A percentile compares a stretch with the other conserved stretches of the same genome.
These are phyloP conservation scores for Plasmopara muralis DNA, from an alignment of 352 stramenopile genomes.

Conservation along the genomic window DNA sequence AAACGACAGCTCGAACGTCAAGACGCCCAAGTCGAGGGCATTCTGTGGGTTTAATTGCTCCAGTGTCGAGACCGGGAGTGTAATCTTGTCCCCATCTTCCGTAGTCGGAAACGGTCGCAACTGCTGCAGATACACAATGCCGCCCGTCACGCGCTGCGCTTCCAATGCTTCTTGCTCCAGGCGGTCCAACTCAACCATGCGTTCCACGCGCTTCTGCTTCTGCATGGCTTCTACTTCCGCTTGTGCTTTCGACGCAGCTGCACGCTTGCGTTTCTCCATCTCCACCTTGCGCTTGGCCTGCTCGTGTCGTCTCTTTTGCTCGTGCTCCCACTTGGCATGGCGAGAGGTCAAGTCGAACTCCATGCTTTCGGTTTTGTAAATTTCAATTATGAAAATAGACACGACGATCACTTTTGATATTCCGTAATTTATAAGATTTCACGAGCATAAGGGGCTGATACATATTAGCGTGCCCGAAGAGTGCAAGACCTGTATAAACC, in stretches of 20 bases:
- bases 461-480: too few species aligned
- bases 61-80: constrained; percentile 64
- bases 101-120: constrained; percentile 41
- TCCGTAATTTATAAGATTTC: too few species aligned
- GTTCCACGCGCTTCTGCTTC: constrained; percentile 37
- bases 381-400: not conserved
- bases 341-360: constrained; percentile 66
- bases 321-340: constrained; percentile 61
- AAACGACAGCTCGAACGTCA: constrained; percentile 75
- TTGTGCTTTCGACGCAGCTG: constrained; percentile 31
- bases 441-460: too few species aligned
- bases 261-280: constrained; percentile 47
- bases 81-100: constrained; percentile 70
- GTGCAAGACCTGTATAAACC: too few species aligned
- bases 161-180: constrained; percentile 48
- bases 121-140: constrained; percentile 53
- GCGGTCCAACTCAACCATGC: constrained; percentile 47
- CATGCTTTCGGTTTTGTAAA: constrained; percentile 20
- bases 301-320: constrained; percentile 54
- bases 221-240: constrained; percentile 40
- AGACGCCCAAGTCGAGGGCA: constrained; percentile 65
- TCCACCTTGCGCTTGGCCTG: constrained; percentile 49
- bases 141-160: constrained; percentile 62
- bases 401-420: too few species aligned
- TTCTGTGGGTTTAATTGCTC: constrained; percentile 72